A percentile compares a stretch with the other conserved stretches of the same genome.
These are phyloP conservation scores for Canariomyces notabilis DNA, from an alignment of 2,329 filamentous ascomycete genomes.

Conservation along the genomic window DNA sequence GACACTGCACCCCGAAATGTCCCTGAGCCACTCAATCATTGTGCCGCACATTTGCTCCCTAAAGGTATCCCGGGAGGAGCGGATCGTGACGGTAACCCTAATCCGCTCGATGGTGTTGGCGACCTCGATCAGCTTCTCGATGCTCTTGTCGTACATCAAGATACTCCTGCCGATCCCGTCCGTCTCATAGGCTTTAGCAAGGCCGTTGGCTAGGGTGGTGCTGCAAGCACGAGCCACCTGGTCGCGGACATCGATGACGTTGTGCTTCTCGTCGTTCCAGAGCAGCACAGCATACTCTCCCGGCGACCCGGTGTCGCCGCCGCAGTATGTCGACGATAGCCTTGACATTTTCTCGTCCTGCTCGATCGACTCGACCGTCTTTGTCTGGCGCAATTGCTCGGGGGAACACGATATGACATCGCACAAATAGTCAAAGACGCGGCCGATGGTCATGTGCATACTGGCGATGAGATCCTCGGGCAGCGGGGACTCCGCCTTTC, in stretches of 20 bases:
- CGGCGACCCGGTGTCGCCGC: constrained; percentile 58
- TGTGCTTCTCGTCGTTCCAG: constrained; percentile 99
- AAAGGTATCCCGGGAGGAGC: constrained; percentile 90
- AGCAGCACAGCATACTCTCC: constrained; percentile 79
- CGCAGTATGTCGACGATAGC: constrained; percentile 69
- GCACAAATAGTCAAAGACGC: constrained; percentile 88
- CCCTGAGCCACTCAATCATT: constrained; percentile 91
- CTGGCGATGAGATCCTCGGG: constrained; percentile 71
- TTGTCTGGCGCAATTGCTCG: constrained; percentile 83
- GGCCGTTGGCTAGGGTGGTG: constrained; percentile 63
- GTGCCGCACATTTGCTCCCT: constrained; percentile 98
- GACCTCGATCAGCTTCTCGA: constrained; percentile 69
- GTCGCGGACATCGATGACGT: constrained; percentile 80
- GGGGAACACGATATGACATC: constrained; percentile 97
- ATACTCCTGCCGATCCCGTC: constrained; percentile 85
- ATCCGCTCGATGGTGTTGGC: constrained; percentile 89
- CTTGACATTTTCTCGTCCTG: constrained; percentile 78
- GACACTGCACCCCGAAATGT: constrained; percentile 85
- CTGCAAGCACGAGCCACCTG: constrained; percentile 88
- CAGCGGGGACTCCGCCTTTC: constrained; percentile 52
- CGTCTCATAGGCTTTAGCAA: constrained; percentile 76
- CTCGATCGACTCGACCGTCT: constrained; percentile 74
- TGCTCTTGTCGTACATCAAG: constrained; percentile 67
- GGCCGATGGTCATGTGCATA: constrained; percentile 79
- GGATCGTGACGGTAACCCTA: constrained; percentile 90